These are phyloP conservation scores for Fomitopsis palustris DNA, from an alignment of 1,284 basidiomycete genomes.

Conservation along the genomic window DNA sequence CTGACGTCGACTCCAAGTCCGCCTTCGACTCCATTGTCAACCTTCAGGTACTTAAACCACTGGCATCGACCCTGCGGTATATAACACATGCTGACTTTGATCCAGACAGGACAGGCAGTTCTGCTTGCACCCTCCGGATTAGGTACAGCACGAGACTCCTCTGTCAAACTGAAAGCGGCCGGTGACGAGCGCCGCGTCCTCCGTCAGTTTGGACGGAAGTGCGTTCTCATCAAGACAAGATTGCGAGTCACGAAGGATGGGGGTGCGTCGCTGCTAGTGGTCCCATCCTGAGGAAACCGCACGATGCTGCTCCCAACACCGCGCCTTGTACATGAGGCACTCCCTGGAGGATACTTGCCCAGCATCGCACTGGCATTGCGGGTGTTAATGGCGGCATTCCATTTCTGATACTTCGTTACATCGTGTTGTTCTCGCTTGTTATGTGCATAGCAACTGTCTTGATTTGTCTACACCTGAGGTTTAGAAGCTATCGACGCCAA, in stretches of 20 bases:
- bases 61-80: neutral
- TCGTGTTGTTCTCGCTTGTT: too few relatives aligned
- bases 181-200: constrained; percentile 10
- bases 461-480: too few relatives aligned
- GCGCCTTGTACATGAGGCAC: too few relatives aligned
- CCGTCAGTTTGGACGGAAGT: constrained; percentile 44
- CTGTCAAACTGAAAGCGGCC: neutral
- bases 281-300: neutral
- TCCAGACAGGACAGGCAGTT: constrained; percentile 53
- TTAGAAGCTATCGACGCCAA: too few relatives aligned
- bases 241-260: constrained; percentile 53
- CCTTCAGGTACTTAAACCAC: constrained; percentile 40
- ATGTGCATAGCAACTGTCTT: too few relatives aligned
- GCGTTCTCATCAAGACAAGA: constrained; percentile 53
- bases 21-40: constrained; percentile 57
- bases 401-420: too few relatives aligned
- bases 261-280: constrained; percentile 48
- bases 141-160: neutral
- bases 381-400: too few relatives aligned
- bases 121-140: constrained; percentile 49
- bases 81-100: neutral
- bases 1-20: constrained; percentile 47
- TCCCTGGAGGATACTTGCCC: too few relatives aligned
- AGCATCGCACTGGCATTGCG: too few relatives aligned
- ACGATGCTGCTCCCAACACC: too few relatives aligned